phyloP scores from a whole-genome alignment of 179 eudicot species.

The Patellifolia procumbens region DNA sequence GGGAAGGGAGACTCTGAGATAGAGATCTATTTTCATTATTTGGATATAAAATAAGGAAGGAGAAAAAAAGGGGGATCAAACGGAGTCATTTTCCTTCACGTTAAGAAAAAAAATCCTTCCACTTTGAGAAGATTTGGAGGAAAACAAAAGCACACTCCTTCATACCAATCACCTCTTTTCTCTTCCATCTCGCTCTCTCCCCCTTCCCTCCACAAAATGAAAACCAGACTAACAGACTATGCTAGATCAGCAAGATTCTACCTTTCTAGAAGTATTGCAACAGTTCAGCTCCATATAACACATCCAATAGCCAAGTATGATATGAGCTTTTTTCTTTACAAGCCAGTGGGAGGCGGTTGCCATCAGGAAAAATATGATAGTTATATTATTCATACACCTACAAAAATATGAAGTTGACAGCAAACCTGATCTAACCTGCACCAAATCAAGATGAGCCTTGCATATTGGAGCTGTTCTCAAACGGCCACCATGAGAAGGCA shows the following conservation, averaged over 20 bases:
- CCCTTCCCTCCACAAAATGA: too few species aligned
- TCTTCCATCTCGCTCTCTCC: too few species aligned
- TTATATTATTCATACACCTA: not conserved
- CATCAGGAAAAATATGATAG: not conserved
- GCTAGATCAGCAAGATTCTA: not conserved
- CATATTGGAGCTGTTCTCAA: slow-evolving; percentile 84
- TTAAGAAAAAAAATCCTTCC: too few species aligned
- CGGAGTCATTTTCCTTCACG: too few species aligned
- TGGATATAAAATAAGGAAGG: too few species aligned
- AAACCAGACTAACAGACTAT: too few species aligned
- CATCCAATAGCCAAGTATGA: not conserved
- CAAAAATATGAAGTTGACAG: slow-evolving; percentile 25
- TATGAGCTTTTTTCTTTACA: not conserved
- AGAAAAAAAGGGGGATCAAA: too few species aligned
- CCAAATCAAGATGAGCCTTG: slow-evolving; percentile 79
- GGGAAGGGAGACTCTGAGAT: too few species aligned
- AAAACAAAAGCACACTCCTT: too few species aligned
- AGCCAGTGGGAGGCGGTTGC: not conserved
- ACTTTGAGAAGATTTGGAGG: too few species aligned
- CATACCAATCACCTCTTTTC: too few species aligned
- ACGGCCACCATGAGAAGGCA: slow-evolving; percentile 59
- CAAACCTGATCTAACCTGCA: slow-evolving; percentile 98
- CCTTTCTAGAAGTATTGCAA: not conserved
- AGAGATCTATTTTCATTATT: too few species aligned
- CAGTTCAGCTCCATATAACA: not conserved